A percentile compares a stretch with the other conserved stretches of the same genome.
phyloP scores from a whole-genome alignment of 805 yeast genomes.

The Cyberlindnera saturnus region DNA sequence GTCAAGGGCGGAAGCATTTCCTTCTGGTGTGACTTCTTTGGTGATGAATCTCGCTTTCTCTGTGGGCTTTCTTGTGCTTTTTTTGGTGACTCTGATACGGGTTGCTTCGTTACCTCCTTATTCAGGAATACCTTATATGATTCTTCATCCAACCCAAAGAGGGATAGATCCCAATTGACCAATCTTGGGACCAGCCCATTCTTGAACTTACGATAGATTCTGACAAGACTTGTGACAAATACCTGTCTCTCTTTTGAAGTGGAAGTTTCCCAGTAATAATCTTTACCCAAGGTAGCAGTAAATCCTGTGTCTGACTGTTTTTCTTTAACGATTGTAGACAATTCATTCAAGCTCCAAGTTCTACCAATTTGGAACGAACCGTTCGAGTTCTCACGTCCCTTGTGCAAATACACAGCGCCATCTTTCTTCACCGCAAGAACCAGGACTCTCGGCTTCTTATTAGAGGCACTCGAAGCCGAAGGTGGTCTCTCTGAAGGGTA shows the following conservation, averaged over 20 bases:
- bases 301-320: conserved; percentile 49
- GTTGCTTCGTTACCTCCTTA: conserved; percentile 8
- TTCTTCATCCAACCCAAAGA: conserved; percentile 33
- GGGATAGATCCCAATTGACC: conserved; percentile 42
- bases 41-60: background rate
- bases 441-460: conserved; percentile 57
- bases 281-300: conserved; percentile 58
- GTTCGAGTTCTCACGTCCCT: conserved; percentile 75
- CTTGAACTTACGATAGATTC: conserved; percentile 48
- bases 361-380: conserved; percentile 83
- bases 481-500: conserved; percentile 71
- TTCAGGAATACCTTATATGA: conserved; percentile 26
- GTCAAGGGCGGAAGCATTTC: background rate
- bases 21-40: background rate
- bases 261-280: conserved; percentile 77
- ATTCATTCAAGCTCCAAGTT: conserved; percentile 81
- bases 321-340: conserved; percentile 52
- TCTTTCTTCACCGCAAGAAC: conserved; percentile 52
- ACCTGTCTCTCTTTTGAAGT: conserved; percentile 52
- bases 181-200: conserved; percentile 49
- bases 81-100: conserved; percentile 3
- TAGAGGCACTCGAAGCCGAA: conserved; percentile 34
- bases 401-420: conserved; percentile 70
- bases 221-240: conserved; percentile 47
- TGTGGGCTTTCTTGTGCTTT: background rate